These are phyloP conservation scores for Ocimum tenuiflorum DNA, from an alignment of 257 asterid species.

Conservation along the genomic window DNA sequence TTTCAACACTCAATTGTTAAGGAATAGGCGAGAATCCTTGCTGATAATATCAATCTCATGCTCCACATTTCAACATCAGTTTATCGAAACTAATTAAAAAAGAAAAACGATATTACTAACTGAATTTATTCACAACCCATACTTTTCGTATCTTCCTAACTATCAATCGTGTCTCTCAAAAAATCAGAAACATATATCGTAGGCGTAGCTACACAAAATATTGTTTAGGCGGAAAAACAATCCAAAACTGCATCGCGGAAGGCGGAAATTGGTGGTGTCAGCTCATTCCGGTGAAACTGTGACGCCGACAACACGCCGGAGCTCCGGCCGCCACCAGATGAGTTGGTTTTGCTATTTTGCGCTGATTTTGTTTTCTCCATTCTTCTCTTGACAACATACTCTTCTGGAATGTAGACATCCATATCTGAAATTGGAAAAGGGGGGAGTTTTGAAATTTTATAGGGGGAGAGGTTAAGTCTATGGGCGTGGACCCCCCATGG, in stretches of 20 bases:
- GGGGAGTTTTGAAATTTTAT: neutral
- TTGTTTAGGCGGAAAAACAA: constrained; percentile 37
- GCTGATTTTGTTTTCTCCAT: constrained; percentile 24
- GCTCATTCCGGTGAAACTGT: neutral
- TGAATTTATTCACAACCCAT: too few species aligned
- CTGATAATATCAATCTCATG: too few species aligned
- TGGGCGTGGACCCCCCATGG: constrained; percentile 22
- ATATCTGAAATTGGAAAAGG: neutral
- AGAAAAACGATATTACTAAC: too few species aligned
- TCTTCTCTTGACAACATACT: constrained; percentile 33
- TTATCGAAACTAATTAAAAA: too few species aligned
- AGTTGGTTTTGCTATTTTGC: too few species aligned
- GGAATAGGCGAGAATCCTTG: too few species aligned
- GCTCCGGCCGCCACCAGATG: neutral
- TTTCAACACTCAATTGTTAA: too few species aligned
- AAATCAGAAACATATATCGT: too few species aligned
- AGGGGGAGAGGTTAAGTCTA: neutral
- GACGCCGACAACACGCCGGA: neutral
- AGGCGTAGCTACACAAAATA: too few species aligned
- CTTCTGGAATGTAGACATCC: constrained; percentile 47
- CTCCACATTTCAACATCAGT: too few species aligned
- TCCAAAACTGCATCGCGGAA: constrained; percentile 12
- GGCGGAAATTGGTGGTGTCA: neutral
- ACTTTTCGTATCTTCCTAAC: too few species aligned
- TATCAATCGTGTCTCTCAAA: too few species aligned